Evolutionary conservation across 208 protist genomes (phyloP).

Genomic region (Lotmaria passim): DNA sequence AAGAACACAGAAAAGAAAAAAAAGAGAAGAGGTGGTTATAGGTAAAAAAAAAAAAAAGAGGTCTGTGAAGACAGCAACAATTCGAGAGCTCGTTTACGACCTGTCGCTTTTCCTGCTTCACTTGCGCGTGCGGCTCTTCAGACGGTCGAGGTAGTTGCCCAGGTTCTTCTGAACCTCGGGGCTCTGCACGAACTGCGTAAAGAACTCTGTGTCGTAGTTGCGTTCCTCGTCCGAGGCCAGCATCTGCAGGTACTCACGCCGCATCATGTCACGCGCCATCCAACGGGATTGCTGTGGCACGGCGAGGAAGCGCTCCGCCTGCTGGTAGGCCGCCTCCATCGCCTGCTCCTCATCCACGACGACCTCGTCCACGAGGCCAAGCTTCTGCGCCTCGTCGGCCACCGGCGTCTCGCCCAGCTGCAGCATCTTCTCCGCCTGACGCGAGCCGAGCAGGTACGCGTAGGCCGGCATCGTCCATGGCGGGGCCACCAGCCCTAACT

Average conservation of each 20-base stretch:
- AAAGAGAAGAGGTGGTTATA: no score
- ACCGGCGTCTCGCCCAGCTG: slow-evolving; percentile 78
- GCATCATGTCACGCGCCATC: slow-evolving; percentile 86
- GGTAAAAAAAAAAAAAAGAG: no score
- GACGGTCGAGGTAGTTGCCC: slow-evolving; percentile 55
- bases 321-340: slow-evolving; percentile 50
- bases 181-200: slow-evolving; percentile 69
- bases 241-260: slow-evolving; percentile 75
- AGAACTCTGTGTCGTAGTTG: slow-evolving; percentile 83
- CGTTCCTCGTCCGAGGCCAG: slow-evolving; percentile 76
- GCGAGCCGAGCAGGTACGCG: slow-evolving; percentile 67
- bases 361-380: slow-evolving; percentile 76
- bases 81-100: no score
- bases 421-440: slow-evolving; percentile 74
- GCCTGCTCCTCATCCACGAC: slow-evolving; percentile 51
- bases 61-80: no score
- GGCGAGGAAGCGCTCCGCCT: slow-evolving; percentile 66
- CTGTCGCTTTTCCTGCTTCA: no score
- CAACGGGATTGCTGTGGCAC: slow-evolving; percentile 74
- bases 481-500: slow-evolving; percentile 70
- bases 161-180: slow-evolving; percentile 77
- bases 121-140: slow-evolving; percentile 61
- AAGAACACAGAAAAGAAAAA: no score
- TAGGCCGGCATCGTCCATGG: slow-evolving; percentile 81
- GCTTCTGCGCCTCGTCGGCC: slow-evolving; percentile 61